Conservation (phyloP, 2,329 filamentous ascomycete species). For the Ramularia endophylla region DNA sequence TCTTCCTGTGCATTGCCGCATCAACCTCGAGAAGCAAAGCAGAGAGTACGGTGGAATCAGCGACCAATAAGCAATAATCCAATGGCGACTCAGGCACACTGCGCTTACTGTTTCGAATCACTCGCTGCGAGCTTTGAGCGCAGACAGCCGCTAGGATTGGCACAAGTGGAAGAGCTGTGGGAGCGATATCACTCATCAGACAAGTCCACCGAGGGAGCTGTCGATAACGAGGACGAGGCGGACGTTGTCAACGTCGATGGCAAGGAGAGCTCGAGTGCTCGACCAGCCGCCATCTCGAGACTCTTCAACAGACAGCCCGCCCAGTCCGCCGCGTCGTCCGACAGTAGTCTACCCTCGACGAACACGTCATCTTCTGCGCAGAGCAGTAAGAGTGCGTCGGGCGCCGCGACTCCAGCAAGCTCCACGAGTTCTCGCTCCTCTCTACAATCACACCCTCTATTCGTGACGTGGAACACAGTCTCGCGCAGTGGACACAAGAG, state of each 20-base stretch:
- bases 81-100: slow-evolving; percentile 85
- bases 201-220: slow-evolving; percentile 36
- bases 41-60: neutral
- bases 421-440: slow-evolving; percentile 41
- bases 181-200: slow-evolving; percentile 42
- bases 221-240: slow-evolving; percentile 24
- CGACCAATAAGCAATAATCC: neutral
- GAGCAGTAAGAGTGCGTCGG: slow-evolving; percentile 11
- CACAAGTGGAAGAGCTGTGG: slow-evolving; percentile 66
- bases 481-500: slow-evolving; percentile 55
- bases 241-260: slow-evolving; percentile 22
- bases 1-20: no score
- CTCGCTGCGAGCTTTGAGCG: slow-evolving; percentile 69
- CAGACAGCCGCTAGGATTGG: slow-evolving; percentile 61
- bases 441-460: slow-evolving; percentile 59
- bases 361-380: slow-evolving; percentile 12
- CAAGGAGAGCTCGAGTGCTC: slow-evolving; percentile 15
- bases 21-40: no score
- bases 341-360: slow-evolving; percentile 27
- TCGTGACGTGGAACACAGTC: slow-evolving; percentile 89
- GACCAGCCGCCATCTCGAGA: slow-evolving; percentile 41
- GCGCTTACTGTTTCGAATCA: slow-evolving; percentile 87
- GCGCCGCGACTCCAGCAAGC: slow-evolving; percentile 27
- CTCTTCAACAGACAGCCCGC: slow-evolving; percentile 28
- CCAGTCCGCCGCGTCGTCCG: slow-evolving; percentile 20